These are phyloP conservation scores for Entonaema liquescens DNA, from an alignment of 495 filamentous ascomycete species.

Conservation along the genomic window DNA sequence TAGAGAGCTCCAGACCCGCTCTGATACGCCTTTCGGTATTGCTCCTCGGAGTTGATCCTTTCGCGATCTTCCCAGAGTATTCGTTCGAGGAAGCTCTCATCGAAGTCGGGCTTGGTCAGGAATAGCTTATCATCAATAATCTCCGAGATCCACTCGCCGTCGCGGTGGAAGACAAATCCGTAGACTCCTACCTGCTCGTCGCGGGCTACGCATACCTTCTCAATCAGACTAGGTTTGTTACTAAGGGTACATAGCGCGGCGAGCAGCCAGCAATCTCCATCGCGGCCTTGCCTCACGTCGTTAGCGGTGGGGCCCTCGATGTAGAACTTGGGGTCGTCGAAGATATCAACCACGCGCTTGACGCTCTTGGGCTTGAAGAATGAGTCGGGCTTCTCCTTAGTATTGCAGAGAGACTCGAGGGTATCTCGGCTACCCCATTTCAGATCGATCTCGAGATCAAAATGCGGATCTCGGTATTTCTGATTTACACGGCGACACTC, in stretches of 20 bases:
- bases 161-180: constrained; percentile 92
- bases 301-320: constrained; percentile 84
- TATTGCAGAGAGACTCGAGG: constrained; percentile 67
- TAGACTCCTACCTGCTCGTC: constrained; percentile 89
- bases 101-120: constrained; percentile 82
- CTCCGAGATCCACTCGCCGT: constrained; percentile 91
- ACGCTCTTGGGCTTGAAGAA: constrained; percentile 66
- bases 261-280: constrained; percentile 94
- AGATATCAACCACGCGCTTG: constrained; percentile 81
- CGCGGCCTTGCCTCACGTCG: constrained; percentile 79
- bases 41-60: constrained; percentile 76
- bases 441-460: constrained; percentile 85
- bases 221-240: constrained; percentile 80
- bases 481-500: constrained; percentile 87
- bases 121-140: constrained; percentile 86
- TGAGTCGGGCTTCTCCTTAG: constrained; percentile 32
- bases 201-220: constrained; percentile 81
- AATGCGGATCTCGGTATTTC: constrained; percentile 89
- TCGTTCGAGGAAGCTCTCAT: constrained; percentile 73
- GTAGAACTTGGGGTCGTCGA: constrained; percentile 85
- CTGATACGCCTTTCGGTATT: constrained; percentile 78
- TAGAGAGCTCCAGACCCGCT: constrained; percentile 77
- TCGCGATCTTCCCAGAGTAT: constrained; percentile 76
- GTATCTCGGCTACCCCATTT: constrained; percentile 68
- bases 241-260: constrained; percentile 84